phyloP scores from a whole-genome alignment of 345 rosid species.

The Conringia planisiliqua region DNA sequence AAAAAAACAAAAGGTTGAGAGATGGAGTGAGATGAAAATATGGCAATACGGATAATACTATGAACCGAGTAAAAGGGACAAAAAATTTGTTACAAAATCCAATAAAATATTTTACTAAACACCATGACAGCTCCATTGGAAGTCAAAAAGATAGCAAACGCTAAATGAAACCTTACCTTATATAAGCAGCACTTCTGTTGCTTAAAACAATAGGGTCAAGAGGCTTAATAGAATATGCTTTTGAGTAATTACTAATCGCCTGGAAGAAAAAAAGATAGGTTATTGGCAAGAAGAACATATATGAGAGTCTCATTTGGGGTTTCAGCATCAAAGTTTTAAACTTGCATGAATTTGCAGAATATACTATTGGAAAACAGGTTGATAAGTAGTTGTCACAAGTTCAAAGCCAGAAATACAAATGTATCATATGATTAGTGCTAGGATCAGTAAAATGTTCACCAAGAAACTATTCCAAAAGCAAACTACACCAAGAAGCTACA shows the following conservation, averaged over 20 bases:
- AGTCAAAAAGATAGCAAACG: not conserved
- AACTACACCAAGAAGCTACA: not conserved
- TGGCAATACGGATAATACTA: not conserved
- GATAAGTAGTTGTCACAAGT: not conserved
- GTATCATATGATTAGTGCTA: not conserved
- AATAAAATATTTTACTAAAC: not conserved
- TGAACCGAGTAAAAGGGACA: not conserved
- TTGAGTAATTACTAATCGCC: slow-evolving; percentile 75
- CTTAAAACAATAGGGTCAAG: slow-evolving; percentile 71
- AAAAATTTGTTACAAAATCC: not conserved
- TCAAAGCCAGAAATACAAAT: not conserved
- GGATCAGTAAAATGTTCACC: not conserved
- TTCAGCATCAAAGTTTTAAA: slow-evolving; percentile 7
- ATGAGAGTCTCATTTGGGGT: not conserved
- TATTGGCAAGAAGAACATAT: not conserved
- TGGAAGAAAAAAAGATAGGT: slow-evolving; percentile 28
- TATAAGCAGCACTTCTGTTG: slow-evolving; percentile 77
- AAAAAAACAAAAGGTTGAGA: slow-evolving; percentile 12
- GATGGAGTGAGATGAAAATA: slow-evolving; percentile 21
- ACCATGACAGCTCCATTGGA: slow-evolving; percentile 2
- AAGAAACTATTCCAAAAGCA: not conserved
- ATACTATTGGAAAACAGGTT: not conserved
- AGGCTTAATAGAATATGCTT: slow-evolving; percentile 71
- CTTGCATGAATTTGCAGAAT: not conserved
- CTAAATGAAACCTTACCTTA: slow-evolving; percentile 50